phyloP scores from a whole-genome alignment of 23 red algal species.

The Gracilaria gracilis region DNA sequence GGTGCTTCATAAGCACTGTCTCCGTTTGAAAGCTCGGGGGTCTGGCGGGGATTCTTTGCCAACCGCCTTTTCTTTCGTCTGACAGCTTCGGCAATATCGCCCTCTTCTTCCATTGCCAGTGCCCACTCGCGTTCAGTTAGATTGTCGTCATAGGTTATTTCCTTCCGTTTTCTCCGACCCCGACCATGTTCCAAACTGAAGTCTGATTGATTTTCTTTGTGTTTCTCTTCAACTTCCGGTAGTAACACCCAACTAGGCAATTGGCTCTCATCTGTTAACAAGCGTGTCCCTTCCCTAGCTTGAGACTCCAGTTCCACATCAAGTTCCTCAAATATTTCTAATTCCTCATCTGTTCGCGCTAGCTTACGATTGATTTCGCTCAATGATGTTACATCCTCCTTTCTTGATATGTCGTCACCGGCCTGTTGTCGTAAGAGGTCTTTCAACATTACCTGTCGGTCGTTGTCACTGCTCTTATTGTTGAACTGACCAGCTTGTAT shows the following conservation, averaged over 20 bases:
- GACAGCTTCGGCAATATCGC: slow-evolving; percentile 54
- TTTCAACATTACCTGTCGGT: slow-evolving; percentile 89
- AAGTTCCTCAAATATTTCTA: slow-evolving; percentile 88
- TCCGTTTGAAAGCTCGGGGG: slow-evolving; percentile 33
- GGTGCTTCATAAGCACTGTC: slow-evolving; percentile 16
- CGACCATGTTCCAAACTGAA: slow-evolving; percentile 63
- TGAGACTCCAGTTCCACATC: slow-evolving; percentile 69
- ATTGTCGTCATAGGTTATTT: slow-evolving; percentile 87
- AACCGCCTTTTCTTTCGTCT: slow-evolving; percentile 51
- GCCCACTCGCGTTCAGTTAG: slow-evolving; percentile 94
- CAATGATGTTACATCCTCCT: slow-evolving; percentile 74
- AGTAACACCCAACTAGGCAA: slow-evolving; percentile 88
- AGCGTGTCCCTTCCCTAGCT: slow-evolving; percentile 12
- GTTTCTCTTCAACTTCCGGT: slow-evolving; percentile 55
- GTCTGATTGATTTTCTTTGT: slow-evolving; percentile 45
- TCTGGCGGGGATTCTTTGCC: neutral
- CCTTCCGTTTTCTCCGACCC: slow-evolving; percentile 82
- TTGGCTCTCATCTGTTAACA: slow-evolving; percentile 78
- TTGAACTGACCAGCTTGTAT: slow-evolving; percentile 99
- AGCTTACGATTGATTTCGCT: slow-evolving; percentile 84
- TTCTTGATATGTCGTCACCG: slow-evolving; percentile 59
- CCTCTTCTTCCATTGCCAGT: slow-evolving; percentile 68
- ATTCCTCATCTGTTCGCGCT: slow-evolving; percentile 84
- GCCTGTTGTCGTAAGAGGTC: slow-evolving; percentile 83
- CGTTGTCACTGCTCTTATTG: slow-evolving; percentile 89